Evolutionary conservation across 441 rosid species (phyloP).

Genomic region (Geranium incanum): DNA sequence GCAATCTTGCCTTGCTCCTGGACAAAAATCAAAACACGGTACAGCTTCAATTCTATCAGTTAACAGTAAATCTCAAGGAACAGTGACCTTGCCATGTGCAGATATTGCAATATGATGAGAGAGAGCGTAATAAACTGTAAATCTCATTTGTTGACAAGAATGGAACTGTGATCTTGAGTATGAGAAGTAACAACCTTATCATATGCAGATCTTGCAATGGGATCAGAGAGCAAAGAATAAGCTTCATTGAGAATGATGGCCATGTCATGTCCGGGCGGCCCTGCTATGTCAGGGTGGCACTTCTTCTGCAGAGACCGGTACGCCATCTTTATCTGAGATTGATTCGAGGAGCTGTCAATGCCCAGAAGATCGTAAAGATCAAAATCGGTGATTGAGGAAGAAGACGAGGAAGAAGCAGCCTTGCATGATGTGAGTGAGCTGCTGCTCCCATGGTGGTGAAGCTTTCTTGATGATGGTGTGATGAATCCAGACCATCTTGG

Average conservation of each 20-base stretch:
- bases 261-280: conserved; percentile 77
- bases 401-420: conserved; percentile 34
- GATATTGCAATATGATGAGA: no score
- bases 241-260: conserved; percentile 76
- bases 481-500: conserved; percentile 13
- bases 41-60: neutral
- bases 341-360: conserved; percentile 45
- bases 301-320: conserved; percentile 65
- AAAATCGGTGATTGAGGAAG: conserved; percentile 41
- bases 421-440: conserved; percentile 24
- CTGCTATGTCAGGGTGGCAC: conserved; percentile 83
- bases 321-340: conserved; percentile 59
- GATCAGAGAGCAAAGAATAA: conserved; percentile 65
- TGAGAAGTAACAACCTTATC: conserved; percentile 43
- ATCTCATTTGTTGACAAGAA: neutral
- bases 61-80: neutral
- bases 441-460: conserved; percentile 8
- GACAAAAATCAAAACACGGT: neutral
- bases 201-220: conserved; percentile 52
- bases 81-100: no score
- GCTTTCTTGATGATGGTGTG: conserved; percentile 21
- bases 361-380: conserved; percentile 81
- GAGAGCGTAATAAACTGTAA: no score
- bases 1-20: conserved; percentile 70
- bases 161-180: neutral